These are phyloP conservation scores for Triticum turgidum DNA, from an alignment of 176 grass and related monocot genomes.

Conservation along the genomic window DNA sequence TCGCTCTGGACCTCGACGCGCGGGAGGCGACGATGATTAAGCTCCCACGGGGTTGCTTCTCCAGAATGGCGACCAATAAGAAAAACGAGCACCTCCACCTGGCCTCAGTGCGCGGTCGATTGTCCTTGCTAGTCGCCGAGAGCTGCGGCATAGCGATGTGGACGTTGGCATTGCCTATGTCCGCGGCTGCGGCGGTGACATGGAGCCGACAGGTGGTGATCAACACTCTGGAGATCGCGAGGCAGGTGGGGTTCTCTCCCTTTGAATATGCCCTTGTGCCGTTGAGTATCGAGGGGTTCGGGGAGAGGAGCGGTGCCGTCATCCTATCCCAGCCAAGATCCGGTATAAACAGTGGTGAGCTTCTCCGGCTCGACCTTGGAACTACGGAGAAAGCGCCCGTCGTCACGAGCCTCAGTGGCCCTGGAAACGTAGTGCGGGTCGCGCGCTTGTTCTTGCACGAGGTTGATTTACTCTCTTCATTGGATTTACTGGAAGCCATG, in stretches of 20 bases:
- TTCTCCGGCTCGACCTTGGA: too few species aligned
- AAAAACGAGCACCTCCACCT: not conserved
- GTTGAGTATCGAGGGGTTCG: too few species aligned
- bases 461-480: too few species aligned
- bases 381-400: too few species aligned
- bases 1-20: not conserved
- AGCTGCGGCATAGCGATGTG: not conserved
- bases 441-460: too few species aligned
- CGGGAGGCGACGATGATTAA: not conserved
- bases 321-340: too few species aligned
- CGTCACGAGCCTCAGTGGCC: too few species aligned
- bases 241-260: not conserved
- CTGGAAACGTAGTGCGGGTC: too few species aligned
- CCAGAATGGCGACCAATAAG: too few species aligned
- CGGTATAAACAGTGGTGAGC: too few species aligned
- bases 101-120: not conserved
- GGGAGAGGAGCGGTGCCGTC: too few species aligned
- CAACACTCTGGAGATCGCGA: not conserved
- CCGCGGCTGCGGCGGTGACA: not conserved
- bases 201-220: not conserved
- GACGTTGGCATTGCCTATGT: not conserved
- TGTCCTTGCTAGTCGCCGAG: not conserved
- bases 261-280: not conserved
- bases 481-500: too few species aligned
- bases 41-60: not conserved